Percentiles rank a stretch among this genome's conserved stretches.
These are phyloP conservation scores for Spatholobus suberectus DNA, from an alignment of 306 rosid species.

Conservation along the genomic window DNA sequence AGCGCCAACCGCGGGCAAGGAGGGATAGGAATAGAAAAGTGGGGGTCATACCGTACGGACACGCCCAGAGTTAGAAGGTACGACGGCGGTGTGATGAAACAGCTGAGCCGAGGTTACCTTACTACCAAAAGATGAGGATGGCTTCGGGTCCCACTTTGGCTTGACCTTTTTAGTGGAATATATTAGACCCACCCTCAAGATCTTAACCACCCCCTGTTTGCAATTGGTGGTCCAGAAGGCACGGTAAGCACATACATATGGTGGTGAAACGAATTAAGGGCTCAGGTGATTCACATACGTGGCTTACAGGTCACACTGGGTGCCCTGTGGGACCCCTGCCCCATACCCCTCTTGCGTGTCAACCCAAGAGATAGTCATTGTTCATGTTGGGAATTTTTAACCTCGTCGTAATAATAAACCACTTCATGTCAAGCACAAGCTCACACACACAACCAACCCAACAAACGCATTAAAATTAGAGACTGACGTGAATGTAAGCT, in stretches of 20 bases:
- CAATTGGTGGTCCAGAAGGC: constrained; percentile 47
- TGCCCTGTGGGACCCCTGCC: constrained; percentile 28
- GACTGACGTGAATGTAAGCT: constrained; percentile 14
- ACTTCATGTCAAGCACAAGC: constrained; percentile 15
- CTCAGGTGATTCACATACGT: constrained; percentile 44
- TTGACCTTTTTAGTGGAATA: constrained; percentile 40
- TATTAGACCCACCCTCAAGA: constrained; percentile 57
- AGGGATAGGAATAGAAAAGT: neutral
- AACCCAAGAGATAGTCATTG: neutral
- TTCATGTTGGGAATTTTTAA: constrained; percentile 12
- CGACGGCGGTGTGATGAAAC: constrained; percentile 37
- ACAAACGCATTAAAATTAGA: constrained; percentile 26
- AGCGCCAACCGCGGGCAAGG: constrained; percentile 37
- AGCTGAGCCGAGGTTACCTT: constrained; percentile 38
- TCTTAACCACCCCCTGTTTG: constrained; percentile 61
- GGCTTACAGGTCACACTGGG: constrained; percentile 28
- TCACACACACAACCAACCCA: constrained; percentile 32
- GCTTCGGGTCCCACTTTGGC: constrained; percentile 48
- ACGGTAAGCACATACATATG: neutral
- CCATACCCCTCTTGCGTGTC: constrained; percentile 45
- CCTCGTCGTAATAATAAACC: neutral
- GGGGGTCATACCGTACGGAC: constrained; percentile 21
- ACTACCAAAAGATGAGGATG: constrained; percentile 29
- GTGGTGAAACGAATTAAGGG: neutral
- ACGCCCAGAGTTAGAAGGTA: constrained; percentile 21